phyloP scores from a whole-genome alignment of 164 flowering plant genomes.

The Dillenia suffruticosa region DNA sequence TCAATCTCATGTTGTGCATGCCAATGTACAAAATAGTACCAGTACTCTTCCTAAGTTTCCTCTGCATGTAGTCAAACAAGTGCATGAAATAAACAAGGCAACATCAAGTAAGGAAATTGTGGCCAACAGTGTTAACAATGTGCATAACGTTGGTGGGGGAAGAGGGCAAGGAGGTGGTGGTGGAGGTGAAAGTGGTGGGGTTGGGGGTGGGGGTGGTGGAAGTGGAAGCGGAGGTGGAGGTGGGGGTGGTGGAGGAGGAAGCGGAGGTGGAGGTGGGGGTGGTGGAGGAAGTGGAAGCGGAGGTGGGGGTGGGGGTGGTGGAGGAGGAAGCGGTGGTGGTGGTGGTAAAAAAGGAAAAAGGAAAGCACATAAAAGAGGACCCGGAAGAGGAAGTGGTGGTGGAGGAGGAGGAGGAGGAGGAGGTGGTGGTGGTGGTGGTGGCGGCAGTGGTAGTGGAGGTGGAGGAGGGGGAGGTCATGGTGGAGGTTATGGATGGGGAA shows the following conservation, averaged over 20 bases:
- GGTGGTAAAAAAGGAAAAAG: not conserved
- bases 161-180: conserved; percentile 4
- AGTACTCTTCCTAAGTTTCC: not conserved
- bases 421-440: conserved; percentile 1
- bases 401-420: conserved; percentile 11
- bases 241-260: conserved; percentile 10
- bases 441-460: conserved; percentile 8
- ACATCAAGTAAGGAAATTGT: not conserved
- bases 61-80: not conserved
- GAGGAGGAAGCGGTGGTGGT: not conserved
- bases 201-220: not conserved
- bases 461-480: conserved; percentile 16
- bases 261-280: conserved; percentile 4
- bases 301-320: conserved; percentile 10
- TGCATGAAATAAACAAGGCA: not conserved
- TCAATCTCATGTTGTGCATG: not conserved
- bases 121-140: not conserved
- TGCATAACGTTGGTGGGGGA: conserved; percentile 10
- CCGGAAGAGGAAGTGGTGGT: not conserved
- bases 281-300: no score
- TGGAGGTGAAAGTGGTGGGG: not conserved
- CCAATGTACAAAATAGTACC: not conserved
- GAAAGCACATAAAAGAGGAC: conserved; percentile 1
- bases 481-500: conserved; percentile 6
- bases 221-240: conserved; percentile 15